phyloP scores from a whole-genome alignment of 2,329 filamentous ascomycete genomes.

The Teratosphaeria viscida region DNA sequence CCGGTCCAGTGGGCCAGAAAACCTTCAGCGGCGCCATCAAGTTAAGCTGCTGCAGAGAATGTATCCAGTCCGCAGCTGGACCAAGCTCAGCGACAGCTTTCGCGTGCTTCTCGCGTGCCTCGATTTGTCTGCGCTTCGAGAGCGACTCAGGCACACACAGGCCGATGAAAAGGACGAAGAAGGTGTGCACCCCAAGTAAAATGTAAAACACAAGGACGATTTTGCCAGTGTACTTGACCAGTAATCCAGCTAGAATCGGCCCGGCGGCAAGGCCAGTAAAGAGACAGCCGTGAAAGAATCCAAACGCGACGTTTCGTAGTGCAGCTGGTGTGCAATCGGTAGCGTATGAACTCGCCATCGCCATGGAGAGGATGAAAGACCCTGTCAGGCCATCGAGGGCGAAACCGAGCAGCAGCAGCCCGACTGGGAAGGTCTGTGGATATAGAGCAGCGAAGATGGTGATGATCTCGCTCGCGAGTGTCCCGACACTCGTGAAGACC shows the following conservation, averaged over 20 bases:
- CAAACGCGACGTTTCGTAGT: slow-evolving; percentile 71
- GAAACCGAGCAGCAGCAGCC: slow-evolving; percentile 67
- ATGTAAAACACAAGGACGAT: slow-evolving; percentile 79
- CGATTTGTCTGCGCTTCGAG: slow-evolving; percentile 57
- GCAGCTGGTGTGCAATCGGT: slow-evolving; percentile 79
- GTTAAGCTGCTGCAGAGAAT: slow-evolving; percentile 43
- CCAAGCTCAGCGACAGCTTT: slow-evolving; percentile 24
- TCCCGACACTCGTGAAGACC: slow-evolving; percentile 62
- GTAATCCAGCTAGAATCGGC: slow-evolving; percentile 67
- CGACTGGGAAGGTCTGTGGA: slow-evolving; percentile 62
- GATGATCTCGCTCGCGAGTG: slow-evolving; percentile 61
- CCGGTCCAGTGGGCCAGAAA: slow-evolving; percentile 60
- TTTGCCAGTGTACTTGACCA: slow-evolving; percentile 65
- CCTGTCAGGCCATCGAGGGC: slow-evolving; percentile 75
- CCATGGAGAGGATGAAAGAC: slow-evolving; percentile 76
- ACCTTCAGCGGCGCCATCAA: slow-evolving; percentile 68
- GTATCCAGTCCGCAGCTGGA: slow-evolving; percentile 32
- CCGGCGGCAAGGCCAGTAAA: slow-evolving; percentile 85
- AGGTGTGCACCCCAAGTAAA: slow-evolving; percentile 57
- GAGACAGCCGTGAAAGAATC: slow-evolving; percentile 79
- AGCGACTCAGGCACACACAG: slow-evolving; percentile 77
- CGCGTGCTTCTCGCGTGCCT: slow-evolving; percentile 60
- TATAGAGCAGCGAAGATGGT: slow-evolving; percentile 69
- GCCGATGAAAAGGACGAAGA: slow-evolving; percentile 62
- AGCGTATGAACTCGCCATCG: slow-evolving; percentile 73